These are phyloP conservation scores for Mycena alexandri DNA, from an alignment of 768 basidiomycete species.

Conservation along the genomic window DNA sequence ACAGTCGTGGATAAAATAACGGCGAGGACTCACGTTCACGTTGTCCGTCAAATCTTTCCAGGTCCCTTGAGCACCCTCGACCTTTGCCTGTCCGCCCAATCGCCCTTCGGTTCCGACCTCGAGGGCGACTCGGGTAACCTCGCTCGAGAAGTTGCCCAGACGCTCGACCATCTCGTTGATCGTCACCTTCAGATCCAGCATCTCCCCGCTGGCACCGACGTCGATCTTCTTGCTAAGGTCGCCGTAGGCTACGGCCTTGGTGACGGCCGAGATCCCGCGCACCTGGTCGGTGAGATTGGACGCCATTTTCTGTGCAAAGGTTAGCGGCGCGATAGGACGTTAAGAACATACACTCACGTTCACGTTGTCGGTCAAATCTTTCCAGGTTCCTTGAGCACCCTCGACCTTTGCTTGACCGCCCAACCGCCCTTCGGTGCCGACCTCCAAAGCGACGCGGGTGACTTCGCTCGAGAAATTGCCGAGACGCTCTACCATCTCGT, in stretches of 20 bases:
- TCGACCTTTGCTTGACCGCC: conserved; percentile 81
- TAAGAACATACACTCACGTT: conserved; percentile 62
- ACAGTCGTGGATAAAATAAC: not conserved
- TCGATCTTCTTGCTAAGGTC: conserved; percentile 67
- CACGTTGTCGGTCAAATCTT: conserved; percentile 71
- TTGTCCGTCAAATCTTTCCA: conserved; percentile 41
- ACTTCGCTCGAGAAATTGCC: conserved; percentile 70
- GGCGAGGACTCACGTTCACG: conserved; percentile 21
- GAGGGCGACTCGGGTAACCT: conserved; percentile 31
- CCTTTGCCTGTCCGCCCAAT: conserved; percentile 29
- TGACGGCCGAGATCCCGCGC: conserved; percentile 66
- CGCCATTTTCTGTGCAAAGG: conserved; percentile 66
- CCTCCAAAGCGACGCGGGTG: conserved; percentile 80
- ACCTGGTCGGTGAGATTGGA: conserved; percentile 53
- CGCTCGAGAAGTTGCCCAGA: conserved; percentile 28
- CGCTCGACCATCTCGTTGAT: conserved; percentile 63
- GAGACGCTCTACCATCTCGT: conserved; percentile 76
- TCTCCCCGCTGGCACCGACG: conserved; percentile 77
- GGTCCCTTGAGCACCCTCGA: conserved; percentile 33
- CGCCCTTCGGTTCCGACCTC: conserved; percentile 31
- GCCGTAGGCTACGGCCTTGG: conserved; percentile 68
- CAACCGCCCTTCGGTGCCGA: conserved; percentile 57
- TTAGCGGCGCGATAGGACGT: conserved; percentile 68
- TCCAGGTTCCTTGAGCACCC: conserved; percentile 79
- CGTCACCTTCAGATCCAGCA: conserved; percentile 70